Conservation (phyloP, 495 filamentous ascomycete genomes). For the Alectoria sarmentosa region DNA sequence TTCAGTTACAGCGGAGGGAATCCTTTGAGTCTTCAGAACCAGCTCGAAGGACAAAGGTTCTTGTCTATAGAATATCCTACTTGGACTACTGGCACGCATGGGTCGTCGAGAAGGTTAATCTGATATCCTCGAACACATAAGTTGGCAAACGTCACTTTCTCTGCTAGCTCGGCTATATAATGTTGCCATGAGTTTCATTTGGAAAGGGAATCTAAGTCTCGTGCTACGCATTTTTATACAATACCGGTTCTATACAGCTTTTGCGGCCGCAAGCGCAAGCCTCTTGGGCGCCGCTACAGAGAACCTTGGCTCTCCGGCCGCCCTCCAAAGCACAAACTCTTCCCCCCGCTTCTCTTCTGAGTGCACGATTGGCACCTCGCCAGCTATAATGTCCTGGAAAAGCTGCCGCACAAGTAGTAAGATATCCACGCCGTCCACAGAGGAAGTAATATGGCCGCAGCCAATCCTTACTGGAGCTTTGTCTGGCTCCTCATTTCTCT, state of each 20-base stretch:
- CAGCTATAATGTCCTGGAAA: constrained; percentile 26
- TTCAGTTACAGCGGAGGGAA: too few relatives aligned
- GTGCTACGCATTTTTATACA: neutral
- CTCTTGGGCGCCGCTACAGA: constrained; percentile 28
- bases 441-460: constrained; percentile 30
- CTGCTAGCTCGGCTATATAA: too few relatives aligned
- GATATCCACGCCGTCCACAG: constrained; percentile 27
- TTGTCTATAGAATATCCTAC: neutral
- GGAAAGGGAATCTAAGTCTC: neutral
- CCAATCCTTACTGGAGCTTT: constrained; percentile 25
- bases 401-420: constrained; percentile 23
- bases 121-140: too few relatives aligned
- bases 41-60: neutral
- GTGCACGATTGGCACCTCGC: constrained; percentile 22
- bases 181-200: too few relatives aligned
- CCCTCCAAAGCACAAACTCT: constrained; percentile 27
- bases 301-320: constrained; percentile 23
- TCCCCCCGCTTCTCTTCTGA: constrained; percentile 25
- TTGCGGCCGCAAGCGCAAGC: constrained; percentile 28
- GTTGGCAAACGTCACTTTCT: too few relatives aligned
- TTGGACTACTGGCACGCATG: neutral
- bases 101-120: too few relatives aligned
- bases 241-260: neutral
- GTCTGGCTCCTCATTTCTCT: constrained; percentile 20
- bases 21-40: too few relatives aligned